Evolutionary conservation across 2,329 filamentous ascomycete species (phyloP).

Genomic region (Cladosporium sp.): DNA sequence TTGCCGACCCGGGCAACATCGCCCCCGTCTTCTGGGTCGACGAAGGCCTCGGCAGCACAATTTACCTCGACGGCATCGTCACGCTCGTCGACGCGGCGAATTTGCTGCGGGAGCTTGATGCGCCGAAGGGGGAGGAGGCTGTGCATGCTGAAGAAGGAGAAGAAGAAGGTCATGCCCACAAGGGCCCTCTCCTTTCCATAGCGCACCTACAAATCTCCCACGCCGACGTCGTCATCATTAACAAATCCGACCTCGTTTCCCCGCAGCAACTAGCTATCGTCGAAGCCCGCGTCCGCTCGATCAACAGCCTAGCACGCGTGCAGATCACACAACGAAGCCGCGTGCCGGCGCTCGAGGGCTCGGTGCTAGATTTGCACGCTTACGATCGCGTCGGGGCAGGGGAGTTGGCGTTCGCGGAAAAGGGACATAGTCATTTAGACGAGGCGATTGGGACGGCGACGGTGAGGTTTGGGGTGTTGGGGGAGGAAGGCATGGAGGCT

Average conservation of each 20-base stretch:
- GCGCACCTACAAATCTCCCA: constrained; percentile 97
- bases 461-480: constrained; percentile 61
- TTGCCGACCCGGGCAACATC: constrained; percentile 93
- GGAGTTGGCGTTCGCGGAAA: constrained; percentile 62
- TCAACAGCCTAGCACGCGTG: constrained; percentile 85
- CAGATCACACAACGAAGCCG: constrained; percentile 75
- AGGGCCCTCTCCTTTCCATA: constrained; percentile 74
- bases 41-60: constrained; percentile 88
- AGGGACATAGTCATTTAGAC: constrained; percentile 88
- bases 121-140: constrained; percentile 41
- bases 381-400: constrained; percentile 74
- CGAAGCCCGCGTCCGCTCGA: constrained; percentile 67
- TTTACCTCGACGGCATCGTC: constrained; percentile 95
- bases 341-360: constrained; percentile 77
- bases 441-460: constrained; percentile 82
- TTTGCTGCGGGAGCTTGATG: constrained; percentile 75
- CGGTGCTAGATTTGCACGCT: constrained; percentile 84
- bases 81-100: constrained; percentile 96
- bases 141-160: constrained; percentile 13
- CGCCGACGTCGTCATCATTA: constrained; percentile 90
- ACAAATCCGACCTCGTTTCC: constrained; percentile 87
- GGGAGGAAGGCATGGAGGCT: constrained; percentile 51
- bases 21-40: constrained; percentile 98
- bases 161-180: constrained; percentile 43
- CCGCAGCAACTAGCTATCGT: constrained; percentile 65